Percentiles rank a stretch among this genome's conserved stretches.
These are phyloP conservation scores for Dalbergia cochinchinensis DNA, from an alignment of 306 rosid genomes.

Conservation along the genomic window DNA sequence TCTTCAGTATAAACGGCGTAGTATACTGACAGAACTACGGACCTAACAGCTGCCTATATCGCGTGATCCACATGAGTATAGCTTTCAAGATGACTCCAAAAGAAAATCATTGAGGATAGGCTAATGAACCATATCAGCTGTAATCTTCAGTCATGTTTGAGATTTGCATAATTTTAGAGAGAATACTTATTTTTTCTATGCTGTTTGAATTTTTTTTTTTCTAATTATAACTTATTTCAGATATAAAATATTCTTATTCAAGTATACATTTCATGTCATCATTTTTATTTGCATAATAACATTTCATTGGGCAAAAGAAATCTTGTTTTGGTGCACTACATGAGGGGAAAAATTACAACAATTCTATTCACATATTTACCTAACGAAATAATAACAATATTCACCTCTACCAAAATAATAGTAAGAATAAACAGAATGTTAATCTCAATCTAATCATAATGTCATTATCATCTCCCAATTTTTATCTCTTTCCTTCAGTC, in stretches of 20 bases:
- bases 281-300: background rate
- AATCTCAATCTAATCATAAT: too few relatives aligned
- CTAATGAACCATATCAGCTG: background rate
- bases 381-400: too few relatives aligned
- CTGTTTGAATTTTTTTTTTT: too few relatives aligned
- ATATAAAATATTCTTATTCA: too few relatives aligned
- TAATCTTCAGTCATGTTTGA: background rate
- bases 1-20: background rate
- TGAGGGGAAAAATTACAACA: too few relatives aligned
- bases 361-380: too few relatives aligned
- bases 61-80: slow-evolving; percentile 37
- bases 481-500: too few relatives aligned
- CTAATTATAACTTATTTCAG: too few relatives aligned
- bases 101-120: background rate
- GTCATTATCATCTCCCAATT: too few relatives aligned
- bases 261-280: background rate
- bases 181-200: too few relatives aligned
- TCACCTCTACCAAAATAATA: too few relatives aligned
- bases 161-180: background rate
- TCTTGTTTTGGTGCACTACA: background rate
- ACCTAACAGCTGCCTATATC: background rate
- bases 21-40: background rate
- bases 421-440: too few relatives aligned
- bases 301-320: background rate
- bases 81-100: background rate